Base-by-base conservation (phyloP, 2,329 filamentous ascomycete genomes). In the Apiospora rasikravindrae region DNA sequence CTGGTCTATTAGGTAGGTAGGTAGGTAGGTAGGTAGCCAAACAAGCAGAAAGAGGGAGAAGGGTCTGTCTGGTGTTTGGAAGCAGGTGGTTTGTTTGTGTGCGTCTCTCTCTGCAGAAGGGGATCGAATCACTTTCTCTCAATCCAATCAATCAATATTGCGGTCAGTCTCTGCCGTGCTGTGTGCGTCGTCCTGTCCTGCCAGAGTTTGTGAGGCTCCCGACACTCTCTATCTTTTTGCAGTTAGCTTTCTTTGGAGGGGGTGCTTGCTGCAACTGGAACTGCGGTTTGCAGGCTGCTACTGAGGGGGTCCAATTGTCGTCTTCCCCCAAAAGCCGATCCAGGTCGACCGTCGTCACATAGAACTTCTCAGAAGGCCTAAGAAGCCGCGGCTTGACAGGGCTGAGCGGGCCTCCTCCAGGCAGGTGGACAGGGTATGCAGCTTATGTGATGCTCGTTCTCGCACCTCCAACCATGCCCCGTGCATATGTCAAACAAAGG, bases 321-420 rank as follows among this genome's bases (percentile, higher is more conserved):
- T 61, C 22, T 22, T 29, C 29, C 51, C 53, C 49, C 29, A 19
- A 61, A 61, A 61, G 29, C 29, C 29, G 53, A 61, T 61, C 53
- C 53, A 24, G 42, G 22, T 29, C 37, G 64, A 16, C 66, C n/a
- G 19, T 68, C 40, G 66, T 69, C 68, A 53, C 45, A 69, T 69
- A 69, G 68, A 69, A 69, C 47, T 47, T 40, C 68, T 57, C 68
- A 69, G 68, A 69, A 69, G 33, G 45, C 47, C 68, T 26, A 57
- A 69, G 68, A 69, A 69, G 68, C 16, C 42, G 57, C 57, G 57
- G 57, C 57, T 33, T 64, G 66, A 68, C 66, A 68, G 66, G 66
- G 66, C 66, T 68, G 66, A 68, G 66, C 66, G 29, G 66, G 24
- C 8, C 33, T 37, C 42, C 64, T 42, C 64, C 29, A 57, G 45